Conservation (phyloP, 2,329 filamentous ascomycete species). For the Phyllosticta ampelicida region DNA sequence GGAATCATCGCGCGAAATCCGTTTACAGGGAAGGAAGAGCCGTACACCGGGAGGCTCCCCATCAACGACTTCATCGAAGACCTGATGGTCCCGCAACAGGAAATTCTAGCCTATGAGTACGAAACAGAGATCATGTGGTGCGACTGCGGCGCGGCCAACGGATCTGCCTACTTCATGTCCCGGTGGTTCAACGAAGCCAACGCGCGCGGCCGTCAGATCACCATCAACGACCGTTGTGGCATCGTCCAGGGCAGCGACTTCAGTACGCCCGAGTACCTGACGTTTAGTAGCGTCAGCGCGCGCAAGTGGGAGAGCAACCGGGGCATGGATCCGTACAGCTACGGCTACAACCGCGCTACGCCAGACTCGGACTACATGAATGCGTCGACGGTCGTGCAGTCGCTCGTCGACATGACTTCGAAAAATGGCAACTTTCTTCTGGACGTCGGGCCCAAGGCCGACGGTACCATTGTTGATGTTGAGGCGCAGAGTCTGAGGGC, state of each 20-base stretch:
- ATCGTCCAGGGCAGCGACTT: constrained; percentile 40
- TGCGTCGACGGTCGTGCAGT: constrained; percentile 36
- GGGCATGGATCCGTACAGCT: constrained; percentile 50
- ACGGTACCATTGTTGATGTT: constrained; percentile 42
- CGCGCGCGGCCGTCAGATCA: constrained; percentile 36
- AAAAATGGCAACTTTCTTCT: constrained; percentile 49
- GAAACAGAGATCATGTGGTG: constrained; percentile 40
- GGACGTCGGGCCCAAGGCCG: constrained; percentile 45
- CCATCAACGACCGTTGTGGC: constrained; percentile 49
- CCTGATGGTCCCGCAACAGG: constrained; percentile 35
- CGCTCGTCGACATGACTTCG: constrained; percentile 42
- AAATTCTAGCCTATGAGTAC: constrained; percentile 29
- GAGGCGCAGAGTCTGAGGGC: constrained; percentile 39
- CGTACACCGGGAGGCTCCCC: constrained; percentile 35
- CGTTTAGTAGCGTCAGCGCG: constrained; percentile 38
- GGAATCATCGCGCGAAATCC: constrained; percentile 36
- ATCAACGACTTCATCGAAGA: constrained; percentile 33
- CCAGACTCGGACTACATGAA: constrained; percentile 41
- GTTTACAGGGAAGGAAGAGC: constrained; percentile 31
- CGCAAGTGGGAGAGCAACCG: constrained; percentile 51
- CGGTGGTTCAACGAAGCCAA: constrained; percentile 34
- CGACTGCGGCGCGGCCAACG: constrained; percentile 36
- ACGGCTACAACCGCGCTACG: constrained; percentile 50
- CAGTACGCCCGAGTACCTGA: constrained; percentile 49
- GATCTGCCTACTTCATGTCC: constrained; percentile 32